Evolutionary conservation across 768 basidiomycete species (phyloP), one percentile per base, ranked within the genome.

Genomic region (Coprinellus micaceus): DNA sequence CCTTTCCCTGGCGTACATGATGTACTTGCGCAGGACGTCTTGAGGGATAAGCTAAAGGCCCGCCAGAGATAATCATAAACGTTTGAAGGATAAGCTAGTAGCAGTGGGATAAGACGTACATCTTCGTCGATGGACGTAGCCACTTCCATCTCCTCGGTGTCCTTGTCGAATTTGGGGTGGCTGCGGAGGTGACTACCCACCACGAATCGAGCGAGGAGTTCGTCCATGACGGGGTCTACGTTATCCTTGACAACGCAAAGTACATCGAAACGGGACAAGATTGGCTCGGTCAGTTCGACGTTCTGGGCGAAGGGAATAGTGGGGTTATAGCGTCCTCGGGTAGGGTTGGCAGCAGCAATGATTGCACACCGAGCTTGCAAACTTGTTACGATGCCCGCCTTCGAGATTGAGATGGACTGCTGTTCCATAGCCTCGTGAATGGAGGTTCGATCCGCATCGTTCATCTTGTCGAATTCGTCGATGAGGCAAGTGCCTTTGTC

Each of bases 361-460:
- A 99, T 94, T 5, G 95, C 94, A 73, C 96, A 98, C 19, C 97
- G 88, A 24, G 97, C 97, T 73, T 98, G 95, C 7, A 99, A 82
- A 15, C 91, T 91, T n/a, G 97, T 98, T 54, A 98, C 91, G 60
- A 99, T 99, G 41, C 97, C 97, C 15, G 97, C 97, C 68, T 99
- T 99, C 22, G 96, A 94, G 65, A 99, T 98, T 3, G 97, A 98
- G 62, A 99, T 99, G 12, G 93, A 90, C 70, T 98, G 97, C 73
- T 99, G 97, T 69, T 99, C 97, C 97, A 99, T 99, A 1, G 97
- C 97, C 70, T 99, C 97, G 77, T 98, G 97, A 65, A 99, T 98
- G 3, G 94, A 97, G 15, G 95, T 98, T 63, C 96, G 81, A 69
- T 99, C 96, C 15, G 92, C 82, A 65, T 98, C 97, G 72, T 98